phyloP scores from a whole-genome alignment of 2,329 filamentous ascomycete genomes.

The Sarocladium strictum region DNA sequence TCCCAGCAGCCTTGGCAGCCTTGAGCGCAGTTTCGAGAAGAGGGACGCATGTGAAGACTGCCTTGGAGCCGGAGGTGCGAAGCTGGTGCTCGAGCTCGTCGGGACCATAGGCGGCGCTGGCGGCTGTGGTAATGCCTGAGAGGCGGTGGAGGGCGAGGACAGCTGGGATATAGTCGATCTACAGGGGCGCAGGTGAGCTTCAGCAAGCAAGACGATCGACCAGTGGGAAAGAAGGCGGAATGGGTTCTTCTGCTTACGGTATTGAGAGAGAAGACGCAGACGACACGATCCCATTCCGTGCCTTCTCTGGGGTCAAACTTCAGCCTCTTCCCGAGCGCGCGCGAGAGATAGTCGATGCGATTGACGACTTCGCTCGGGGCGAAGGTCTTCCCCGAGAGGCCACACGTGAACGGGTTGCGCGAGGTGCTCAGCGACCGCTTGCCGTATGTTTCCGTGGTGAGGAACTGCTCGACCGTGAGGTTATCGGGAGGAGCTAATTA shows the following conservation, averaged over 20 bases:
- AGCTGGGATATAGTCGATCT: conserved; percentile 71
- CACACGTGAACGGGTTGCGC: conserved; percentile 65
- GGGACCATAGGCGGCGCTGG: conserved; percentile 68
- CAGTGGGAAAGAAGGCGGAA: too few relatives aligned
- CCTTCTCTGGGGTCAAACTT: conserved; percentile 65
- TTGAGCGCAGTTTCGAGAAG: conserved; percentile 58
- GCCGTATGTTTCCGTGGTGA: conserved; percentile 41
- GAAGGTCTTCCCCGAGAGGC: conserved; percentile 59
- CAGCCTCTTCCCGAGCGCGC: conserved; percentile 44
- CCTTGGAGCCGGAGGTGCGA: conserved; percentile 60
- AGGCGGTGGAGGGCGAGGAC: conserved; percentile 70
- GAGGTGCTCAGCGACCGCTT: conserved; percentile 54
- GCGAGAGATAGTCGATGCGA: conserved; percentile 54
- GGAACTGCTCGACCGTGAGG: conserved; percentile 6
- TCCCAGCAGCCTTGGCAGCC: conserved; percentile 56
- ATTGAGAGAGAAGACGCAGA: conserved; percentile 73
- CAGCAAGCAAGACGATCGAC: too few relatives aligned
- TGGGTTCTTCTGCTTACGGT: conserved; percentile 49
- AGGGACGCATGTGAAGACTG: conserved; percentile 65
- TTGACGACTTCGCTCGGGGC: conserved; percentile 55
- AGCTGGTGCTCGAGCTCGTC: conserved; percentile 68
- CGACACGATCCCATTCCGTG: conserved; percentile 75
- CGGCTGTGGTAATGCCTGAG: conserved; percentile 67
- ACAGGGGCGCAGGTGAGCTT: too few relatives aligned
- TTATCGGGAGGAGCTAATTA: background rate